These are phyloP conservation scores for Gonapodya prolifera DNA, from an alignment of 192 early-diverging fungal species.

Conservation along the genomic window DNA sequence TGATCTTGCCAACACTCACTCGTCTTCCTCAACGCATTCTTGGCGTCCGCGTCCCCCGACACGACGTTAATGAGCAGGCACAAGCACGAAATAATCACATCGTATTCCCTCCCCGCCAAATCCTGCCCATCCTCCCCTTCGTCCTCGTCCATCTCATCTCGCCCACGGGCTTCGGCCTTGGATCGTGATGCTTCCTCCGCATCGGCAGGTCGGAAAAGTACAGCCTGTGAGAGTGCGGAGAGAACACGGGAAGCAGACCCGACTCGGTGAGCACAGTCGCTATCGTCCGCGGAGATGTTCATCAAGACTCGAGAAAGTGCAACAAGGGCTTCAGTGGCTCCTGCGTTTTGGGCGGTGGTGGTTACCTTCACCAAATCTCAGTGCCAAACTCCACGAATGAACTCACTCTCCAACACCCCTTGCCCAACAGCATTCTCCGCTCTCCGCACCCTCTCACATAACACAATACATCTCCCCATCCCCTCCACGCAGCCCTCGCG, in stretches of 20 bases:
- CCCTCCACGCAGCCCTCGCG: not conserved
- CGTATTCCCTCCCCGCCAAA: not conserved
- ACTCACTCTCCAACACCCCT: not conserved
- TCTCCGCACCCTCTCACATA: not conserved
- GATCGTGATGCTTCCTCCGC: not conserved
- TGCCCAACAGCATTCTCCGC: not conserved
- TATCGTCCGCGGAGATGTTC: not conserved
- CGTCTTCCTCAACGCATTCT: not conserved
- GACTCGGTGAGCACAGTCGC: not conserved
- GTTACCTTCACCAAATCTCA: too few species aligned
- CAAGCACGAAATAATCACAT: not conserved
- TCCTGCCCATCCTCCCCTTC: not conserved
- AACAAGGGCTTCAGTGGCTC: not conserved
- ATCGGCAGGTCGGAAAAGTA: not conserved
- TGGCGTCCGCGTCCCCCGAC: not conserved
- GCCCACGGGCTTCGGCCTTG: not conserved
- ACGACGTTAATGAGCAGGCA: not conserved
- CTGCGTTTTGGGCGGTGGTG: not conserved
- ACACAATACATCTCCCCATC: not conserved
- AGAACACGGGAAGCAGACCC: not conserved
- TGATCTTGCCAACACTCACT: not conserved
- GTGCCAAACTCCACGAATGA: too few species aligned
- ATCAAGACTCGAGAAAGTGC: not conserved
- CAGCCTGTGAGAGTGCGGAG: not conserved
- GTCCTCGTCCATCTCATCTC: not conserved